phyloP scores from a whole-genome alignment of 2,329 filamentous ascomycete species.

The Fusarium compactum region DNA sequence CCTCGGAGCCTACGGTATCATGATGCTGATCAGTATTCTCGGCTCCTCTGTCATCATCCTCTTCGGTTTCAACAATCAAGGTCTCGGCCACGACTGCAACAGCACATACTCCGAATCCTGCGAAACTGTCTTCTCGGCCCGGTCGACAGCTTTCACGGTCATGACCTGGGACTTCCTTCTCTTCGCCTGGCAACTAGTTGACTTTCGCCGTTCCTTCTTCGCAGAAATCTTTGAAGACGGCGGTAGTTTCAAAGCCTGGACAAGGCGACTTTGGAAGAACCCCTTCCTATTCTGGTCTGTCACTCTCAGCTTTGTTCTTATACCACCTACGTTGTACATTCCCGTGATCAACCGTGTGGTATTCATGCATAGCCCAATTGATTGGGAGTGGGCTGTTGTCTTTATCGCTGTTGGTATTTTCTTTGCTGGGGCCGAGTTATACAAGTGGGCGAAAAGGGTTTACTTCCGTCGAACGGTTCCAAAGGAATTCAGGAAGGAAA shows the following conservation, averaged over 20 bases:
- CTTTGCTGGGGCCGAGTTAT: conserved; percentile 72
- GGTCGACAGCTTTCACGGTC: conserved; percentile 74
- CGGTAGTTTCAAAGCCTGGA: conserved; percentile 62
- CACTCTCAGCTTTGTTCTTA: conserved; percentile 65
- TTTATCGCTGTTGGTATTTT: conserved; percentile 72
- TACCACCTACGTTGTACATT: conserved; percentile 74
- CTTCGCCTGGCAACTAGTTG: conserved; percentile 76
- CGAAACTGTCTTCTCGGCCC: conserved; percentile 71
- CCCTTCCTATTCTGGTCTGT: conserved; percentile 64
- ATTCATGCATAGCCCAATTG: conserved; percentile 74
- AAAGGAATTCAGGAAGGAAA: conserved; percentile 41
- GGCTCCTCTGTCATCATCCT: conserved; percentile 69
- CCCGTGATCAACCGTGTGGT: conserved; percentile 74
- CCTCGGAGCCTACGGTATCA: conserved; percentile 72
- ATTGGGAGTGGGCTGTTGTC: conserved; percentile 78
- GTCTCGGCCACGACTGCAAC: conserved; percentile 71
- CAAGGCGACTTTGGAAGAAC: conserved; percentile 66
- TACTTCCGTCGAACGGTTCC: conserved; percentile 57
- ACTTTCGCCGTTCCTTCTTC: conserved; percentile 75
- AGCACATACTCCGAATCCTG: conserved; percentile 62
- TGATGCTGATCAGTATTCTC: conserved; percentile 71
- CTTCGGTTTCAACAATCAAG: conserved; percentile 65
- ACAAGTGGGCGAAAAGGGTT: conserved; percentile 75
- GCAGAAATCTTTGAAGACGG: conserved; percentile 63
- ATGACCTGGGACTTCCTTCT: conserved; percentile 77